Evolutionary conservation across 306 rosid species (phyloP).

Genomic region (Spatholobus suberectus): DNA sequence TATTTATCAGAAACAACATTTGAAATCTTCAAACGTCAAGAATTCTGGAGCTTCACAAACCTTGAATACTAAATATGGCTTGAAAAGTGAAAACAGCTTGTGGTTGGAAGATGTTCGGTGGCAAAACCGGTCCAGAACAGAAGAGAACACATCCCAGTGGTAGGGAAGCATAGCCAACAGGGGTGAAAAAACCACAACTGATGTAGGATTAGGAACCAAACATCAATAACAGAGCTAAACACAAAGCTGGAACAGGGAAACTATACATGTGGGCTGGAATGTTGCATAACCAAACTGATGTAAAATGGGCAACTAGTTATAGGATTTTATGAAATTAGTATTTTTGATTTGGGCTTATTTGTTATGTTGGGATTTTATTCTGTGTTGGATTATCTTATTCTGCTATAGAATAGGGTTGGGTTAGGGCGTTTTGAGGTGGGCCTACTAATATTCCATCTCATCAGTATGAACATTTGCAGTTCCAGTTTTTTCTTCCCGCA

Average conservation of each 20-base stretch:
- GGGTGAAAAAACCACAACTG: not conserved
- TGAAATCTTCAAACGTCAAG: not conserved
- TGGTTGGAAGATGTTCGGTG: no score
- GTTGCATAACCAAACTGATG: not conserved
- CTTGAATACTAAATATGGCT: slow-evolving; percentile 2
- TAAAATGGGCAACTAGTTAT: not conserved
- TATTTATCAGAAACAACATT: not conserved
- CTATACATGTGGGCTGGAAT: not conserved
- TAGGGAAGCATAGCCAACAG: not conserved
- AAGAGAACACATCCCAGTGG: not conserved
- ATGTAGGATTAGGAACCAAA: not conserved
- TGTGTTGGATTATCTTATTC: not conserved
- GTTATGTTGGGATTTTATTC: not conserved
- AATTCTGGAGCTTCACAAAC: not conserved
- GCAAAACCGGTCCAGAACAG: no score
- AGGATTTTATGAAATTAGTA: not conserved
- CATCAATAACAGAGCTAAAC: not conserved
- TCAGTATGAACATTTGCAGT: not conserved
- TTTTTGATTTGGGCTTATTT: not conserved
- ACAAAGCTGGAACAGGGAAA: not conserved
- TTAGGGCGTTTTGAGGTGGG: not conserved
- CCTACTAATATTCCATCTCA: not conserved
- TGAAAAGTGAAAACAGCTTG: not conserved
- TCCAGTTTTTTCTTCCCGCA: not conserved
- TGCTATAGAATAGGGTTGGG: not conserved